Percentiles rank a stretch among this genome's conserved stretches.
phyloP scores from a whole-genome alignment of 441 rosid species.

The Mallotus repandus region DNA sequence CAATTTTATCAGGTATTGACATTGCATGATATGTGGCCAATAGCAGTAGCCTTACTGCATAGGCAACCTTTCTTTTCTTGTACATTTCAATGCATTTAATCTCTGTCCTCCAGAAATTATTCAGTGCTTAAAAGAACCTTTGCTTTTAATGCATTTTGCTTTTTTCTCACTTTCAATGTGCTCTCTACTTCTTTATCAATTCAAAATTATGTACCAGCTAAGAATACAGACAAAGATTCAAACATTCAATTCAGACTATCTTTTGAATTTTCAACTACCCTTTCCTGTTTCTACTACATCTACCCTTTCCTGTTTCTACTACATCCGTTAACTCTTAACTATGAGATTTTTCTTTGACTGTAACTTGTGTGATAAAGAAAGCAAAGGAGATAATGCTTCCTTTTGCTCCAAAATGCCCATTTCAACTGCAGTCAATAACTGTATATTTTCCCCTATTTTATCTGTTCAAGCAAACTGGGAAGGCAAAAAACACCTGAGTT shows the following conservation, averaged over 20 bases:
- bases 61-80: not conserved
- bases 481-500: not conserved
- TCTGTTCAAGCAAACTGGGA: not conserved
- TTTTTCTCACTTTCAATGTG: not conserved
- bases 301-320: not conserved
- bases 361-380: not conserved
- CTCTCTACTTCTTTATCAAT: not conserved
- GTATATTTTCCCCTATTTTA: not conserved
- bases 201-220: not conserved
- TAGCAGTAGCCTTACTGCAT: not conserved
- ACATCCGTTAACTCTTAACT: not conserved
- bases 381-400: too few species aligned
- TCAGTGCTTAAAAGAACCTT: not conserved
- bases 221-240: too few species aligned
- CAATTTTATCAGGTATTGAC: not conserved
- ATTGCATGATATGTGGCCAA: not conserved
- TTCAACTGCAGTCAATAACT: not conserved
- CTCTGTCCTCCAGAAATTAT: not conserved
- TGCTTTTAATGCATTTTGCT: not conserved
- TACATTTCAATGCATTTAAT: slow-evolving; percentile 11
- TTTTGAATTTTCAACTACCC: not conserved
- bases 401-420: not conserved
- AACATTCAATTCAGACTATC: not conserved
- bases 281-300: not conserved
- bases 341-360: too few species aligned